Conservation (phyloP, 2,329 filamentous ascomycete species). For the Trichoderma afroharzianum region DNA sequence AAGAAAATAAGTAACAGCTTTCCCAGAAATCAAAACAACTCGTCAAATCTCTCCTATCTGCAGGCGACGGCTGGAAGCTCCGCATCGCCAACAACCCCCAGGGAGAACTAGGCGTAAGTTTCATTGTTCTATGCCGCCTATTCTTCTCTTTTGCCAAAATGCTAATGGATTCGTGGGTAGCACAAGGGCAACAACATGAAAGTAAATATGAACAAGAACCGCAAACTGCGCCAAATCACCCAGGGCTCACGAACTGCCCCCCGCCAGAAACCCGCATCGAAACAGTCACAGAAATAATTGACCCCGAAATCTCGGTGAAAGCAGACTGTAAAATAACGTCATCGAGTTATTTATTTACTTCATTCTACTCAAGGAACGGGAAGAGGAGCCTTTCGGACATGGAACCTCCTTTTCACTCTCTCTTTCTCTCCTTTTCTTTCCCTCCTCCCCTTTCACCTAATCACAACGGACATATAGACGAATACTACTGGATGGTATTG, state of each 20-base stretch:
- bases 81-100: constrained; percentile 27
- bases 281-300: neutral
- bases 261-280: neutral
- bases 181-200: constrained; percentile 26
- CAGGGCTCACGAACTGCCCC: neutral
- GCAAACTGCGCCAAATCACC: constrained; percentile 15
- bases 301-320: neutral
- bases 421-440: neutral
- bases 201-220: constrained; percentile 25
- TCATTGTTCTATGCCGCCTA: neutral
- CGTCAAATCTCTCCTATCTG: constrained; percentile 27
- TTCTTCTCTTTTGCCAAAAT: neutral
- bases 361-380: neutral
- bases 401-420: neutral
- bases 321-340: neutral
- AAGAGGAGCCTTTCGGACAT: neutral
- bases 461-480: neutral
- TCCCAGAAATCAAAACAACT: constrained; percentile 26
- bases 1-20: neutral
- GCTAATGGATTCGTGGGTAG: neutral
- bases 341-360: neutral
- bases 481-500: neutral
- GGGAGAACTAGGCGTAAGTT: constrained; percentile 24
- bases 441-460: neutral
- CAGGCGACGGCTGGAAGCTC: constrained; percentile 25